Evolutionary conservation across 1,284 basidiomycete genomes (phyloP).

Genomic region (Ceratobasidium sp.): DNA sequence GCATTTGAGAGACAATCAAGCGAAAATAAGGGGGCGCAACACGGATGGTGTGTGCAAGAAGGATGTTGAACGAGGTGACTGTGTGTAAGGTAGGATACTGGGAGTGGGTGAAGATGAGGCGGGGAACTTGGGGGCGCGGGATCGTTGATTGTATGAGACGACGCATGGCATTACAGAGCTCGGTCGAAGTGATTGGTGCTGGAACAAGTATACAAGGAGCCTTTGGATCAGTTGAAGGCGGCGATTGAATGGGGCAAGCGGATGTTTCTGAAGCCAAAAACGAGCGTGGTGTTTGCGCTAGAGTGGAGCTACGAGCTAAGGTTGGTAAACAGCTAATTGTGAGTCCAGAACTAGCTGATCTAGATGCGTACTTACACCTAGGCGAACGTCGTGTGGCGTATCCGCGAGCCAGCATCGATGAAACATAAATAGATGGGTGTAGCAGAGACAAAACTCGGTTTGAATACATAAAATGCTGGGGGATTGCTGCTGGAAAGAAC

Average conservation of each 20-base stretch:
- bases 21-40: conserved; percentile 11
- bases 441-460: conserved; percentile 22
- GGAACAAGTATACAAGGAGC: conserved; percentile 23
- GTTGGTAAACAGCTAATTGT: no score
- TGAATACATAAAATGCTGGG: conserved; percentile 13
- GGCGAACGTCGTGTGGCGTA: conserved; percentile 16
- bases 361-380: conserved; percentile 5
- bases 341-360: neutral
- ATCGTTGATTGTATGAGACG: conserved; percentile 28
- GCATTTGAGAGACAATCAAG: conserved; percentile 3
- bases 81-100: conserved; percentile 21
- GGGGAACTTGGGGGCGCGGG: neutral
- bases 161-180: conserved; percentile 20
- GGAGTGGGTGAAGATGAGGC: conserved; percentile 23
- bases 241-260: neutral
- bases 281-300: neutral
- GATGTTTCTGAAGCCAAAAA: neutral
- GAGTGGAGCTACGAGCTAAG: neutral
- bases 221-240: neutral
- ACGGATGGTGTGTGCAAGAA: conserved; percentile 20
- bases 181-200: neutral
- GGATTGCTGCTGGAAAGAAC: conserved; percentile 1
- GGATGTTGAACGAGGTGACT: conserved; percentile 7
- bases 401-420: conserved; percentile 9
- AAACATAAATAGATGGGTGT: conserved; percentile 11